Evolutionary conservation across 192 early-diverging fungal genomes (phyloP), one percentile per base, ranked within the genome.

Genomic region (Entomortierella lignicola): DNA sequence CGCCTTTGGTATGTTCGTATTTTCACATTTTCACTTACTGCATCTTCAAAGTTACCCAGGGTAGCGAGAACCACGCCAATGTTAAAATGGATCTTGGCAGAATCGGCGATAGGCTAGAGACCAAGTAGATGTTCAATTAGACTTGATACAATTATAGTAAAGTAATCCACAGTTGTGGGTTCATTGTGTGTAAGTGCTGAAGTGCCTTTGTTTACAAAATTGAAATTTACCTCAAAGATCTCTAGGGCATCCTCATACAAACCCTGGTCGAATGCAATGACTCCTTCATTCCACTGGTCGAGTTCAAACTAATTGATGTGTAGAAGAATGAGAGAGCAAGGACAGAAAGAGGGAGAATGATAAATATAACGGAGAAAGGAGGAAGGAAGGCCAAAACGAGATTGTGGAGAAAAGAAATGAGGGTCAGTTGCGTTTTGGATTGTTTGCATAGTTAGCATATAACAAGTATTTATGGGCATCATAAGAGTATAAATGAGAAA

Each of bases 81-180:
- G 82, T 98, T 99, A 83, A 98, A 99, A 81, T 96, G 95, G 55
- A 98, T 96, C 83, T 96, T 97, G 42, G 96, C 91, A 20, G 90
- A 92, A 74, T 97, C 94, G 41, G 96, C 96, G 63, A 99, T 91
- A 31, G 81, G 80, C 90, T 92, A 83, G 17, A 71, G 15, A 58
- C n/a, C 27, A 66, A 5, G 70, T 26, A 12, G 17, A 18, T 57
- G 27, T 20, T 21, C 39, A 43, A 39, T 43, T 37, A 10, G 34
- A 37, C 10, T 37, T 10, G 34, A 7, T 37, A 51, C 20, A 17
- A 23, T 4, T 17, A 18, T 4, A 51, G 23, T 21, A 17, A 26
- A 26, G 58, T 60, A 25, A 44, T 39, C 43, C 58, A 60, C 25
- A 26, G 41, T 2, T 23, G 4, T 23, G 21, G 42, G 23, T n/a